Conservation (phyloP, 2,329 filamentous ascomycete genomes). For the Aspergillus spinulosporus region DNA sequence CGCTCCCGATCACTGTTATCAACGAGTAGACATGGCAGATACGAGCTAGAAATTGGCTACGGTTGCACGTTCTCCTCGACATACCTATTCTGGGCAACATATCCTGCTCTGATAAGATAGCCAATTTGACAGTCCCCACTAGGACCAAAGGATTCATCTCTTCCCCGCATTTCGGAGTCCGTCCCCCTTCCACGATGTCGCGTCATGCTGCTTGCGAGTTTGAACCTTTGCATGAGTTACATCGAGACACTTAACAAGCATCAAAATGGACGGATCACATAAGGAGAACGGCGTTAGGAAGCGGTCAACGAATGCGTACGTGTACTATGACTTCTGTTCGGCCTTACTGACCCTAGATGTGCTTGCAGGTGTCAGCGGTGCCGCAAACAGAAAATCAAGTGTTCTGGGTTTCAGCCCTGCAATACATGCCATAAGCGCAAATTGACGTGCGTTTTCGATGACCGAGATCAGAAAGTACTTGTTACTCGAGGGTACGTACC, state of each 20-base stretch:
- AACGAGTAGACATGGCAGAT: background rate
- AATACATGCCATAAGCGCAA: conserved; percentile 48
- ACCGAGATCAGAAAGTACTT: conserved; percentile 52
- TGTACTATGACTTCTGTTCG: background rate
- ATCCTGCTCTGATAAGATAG: conserved; percentile 1
- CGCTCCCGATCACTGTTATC: background rate
- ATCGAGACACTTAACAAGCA: background rate
- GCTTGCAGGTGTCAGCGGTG: conserved; percentile 45
- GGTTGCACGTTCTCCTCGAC: background rate
- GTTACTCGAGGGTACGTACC: conserved; percentile 49
- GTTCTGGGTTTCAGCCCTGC: conserved; percentile 46
- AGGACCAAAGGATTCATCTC: background rate
- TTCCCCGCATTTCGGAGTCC: conserved; percentile 7
- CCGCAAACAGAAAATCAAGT: conserved; percentile 50
- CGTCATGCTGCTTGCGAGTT: background rate
- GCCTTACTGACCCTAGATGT: background rate
- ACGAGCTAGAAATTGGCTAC: background rate
- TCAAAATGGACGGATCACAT: conserved; percentile 13
- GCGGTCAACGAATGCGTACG: conserved; percentile 37
- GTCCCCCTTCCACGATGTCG: conserved; percentile 6
- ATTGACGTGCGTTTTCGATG: conserved; percentile 47
- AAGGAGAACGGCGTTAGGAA: conserved; percentile 29
- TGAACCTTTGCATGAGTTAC: background rate
- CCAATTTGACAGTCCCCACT: background rate
- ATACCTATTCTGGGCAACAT: conserved; percentile 2